Evolutionary conservation across 2,329 filamentous ascomycete species (phyloP).

Genomic region (Eutypa lata): DNA sequence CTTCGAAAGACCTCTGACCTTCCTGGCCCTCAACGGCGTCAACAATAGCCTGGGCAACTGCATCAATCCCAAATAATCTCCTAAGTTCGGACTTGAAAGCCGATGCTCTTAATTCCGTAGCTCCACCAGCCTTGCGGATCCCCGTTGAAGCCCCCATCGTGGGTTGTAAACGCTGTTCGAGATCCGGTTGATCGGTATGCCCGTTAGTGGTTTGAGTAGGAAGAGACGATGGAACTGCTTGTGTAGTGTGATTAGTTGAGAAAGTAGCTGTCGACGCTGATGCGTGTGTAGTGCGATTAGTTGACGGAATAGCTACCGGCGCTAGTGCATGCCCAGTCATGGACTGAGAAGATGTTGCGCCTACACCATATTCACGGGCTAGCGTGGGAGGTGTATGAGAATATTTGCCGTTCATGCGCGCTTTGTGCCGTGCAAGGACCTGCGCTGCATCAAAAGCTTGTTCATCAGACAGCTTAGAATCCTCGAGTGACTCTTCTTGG

Average conservation of each 20-base stretch:
- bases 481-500: conserved; percentile 64
- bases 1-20: conserved; percentile 2
- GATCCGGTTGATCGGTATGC: neutral
- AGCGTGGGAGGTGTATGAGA: neutral
- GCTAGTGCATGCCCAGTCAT: neutral
- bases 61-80: conserved; percentile 8
- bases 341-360: neutral
- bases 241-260: neutral
- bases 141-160: conserved; percentile 10
- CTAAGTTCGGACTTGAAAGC: conserved; percentile 17
- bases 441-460: conserved; percentile 52
- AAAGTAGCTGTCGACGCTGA: neutral
- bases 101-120: conserved; percentile 5
- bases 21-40: conserved; percentile 10
- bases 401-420: conserved; percentile 14
- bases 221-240: neutral
- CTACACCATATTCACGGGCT: neutral
- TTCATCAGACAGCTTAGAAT: conserved; percentile 58
- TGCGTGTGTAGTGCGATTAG: neutral
- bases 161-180: neutral
- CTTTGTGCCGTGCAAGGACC: conserved; percentile 23
- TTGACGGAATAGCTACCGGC: neutral
- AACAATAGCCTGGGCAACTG: conserved; percentile 9
- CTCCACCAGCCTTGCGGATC: neutral
- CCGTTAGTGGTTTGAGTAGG: neutral